phyloP scores from a whole-genome alignment of 2,329 filamentous ascomycete genomes.

The Calycina herbarum region DNA sequence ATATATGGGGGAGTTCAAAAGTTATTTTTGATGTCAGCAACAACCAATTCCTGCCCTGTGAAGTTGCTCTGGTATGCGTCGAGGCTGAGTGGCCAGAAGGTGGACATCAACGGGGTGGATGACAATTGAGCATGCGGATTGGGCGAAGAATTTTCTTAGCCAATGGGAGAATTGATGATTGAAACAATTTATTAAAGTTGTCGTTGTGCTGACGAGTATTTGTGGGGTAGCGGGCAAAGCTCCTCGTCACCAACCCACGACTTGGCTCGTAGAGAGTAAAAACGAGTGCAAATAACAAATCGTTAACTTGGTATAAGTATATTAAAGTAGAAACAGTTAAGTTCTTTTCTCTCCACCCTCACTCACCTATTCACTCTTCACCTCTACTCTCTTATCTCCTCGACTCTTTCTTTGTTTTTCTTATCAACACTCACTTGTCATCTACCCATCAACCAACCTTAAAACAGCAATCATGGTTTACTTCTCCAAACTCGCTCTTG shows the following conservation, averaged over 20 bases:
- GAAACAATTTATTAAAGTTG: background rate
- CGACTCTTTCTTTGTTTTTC: slow-evolving; percentile 8
- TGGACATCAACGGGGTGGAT: no score
- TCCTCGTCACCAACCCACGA: slow-evolving; percentile 9
- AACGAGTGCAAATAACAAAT: no score
- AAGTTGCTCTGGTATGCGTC: no score
- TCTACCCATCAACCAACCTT: slow-evolving; percentile 1
- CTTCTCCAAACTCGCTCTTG: slow-evolving; percentile 26
- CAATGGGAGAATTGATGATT: background rate
- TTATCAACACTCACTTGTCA: slow-evolving; percentile 12
- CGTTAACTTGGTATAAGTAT: background rate
- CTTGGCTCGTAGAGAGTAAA: no score
- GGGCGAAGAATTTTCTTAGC: background rate
- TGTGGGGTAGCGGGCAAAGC: background rate
- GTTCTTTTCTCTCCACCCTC: background rate
- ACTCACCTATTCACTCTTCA: background rate
- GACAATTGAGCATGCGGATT: no score
- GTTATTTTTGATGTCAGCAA: no score
- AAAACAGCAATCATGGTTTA: slow-evolving; percentile 25
- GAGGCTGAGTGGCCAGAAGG: no score
- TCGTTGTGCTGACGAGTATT: background rate
- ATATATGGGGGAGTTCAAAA: no score
- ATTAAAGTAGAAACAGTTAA: background rate
- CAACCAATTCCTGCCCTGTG: no score
- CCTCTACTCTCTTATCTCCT: slow-evolving; percentile 9